Percentiles rank a stretch among this genome's conserved stretches.
Evolutionary conservation across 345 rosid genomes (phyloP).

Genomic region (Melaleuca quinquenervia): DNA sequence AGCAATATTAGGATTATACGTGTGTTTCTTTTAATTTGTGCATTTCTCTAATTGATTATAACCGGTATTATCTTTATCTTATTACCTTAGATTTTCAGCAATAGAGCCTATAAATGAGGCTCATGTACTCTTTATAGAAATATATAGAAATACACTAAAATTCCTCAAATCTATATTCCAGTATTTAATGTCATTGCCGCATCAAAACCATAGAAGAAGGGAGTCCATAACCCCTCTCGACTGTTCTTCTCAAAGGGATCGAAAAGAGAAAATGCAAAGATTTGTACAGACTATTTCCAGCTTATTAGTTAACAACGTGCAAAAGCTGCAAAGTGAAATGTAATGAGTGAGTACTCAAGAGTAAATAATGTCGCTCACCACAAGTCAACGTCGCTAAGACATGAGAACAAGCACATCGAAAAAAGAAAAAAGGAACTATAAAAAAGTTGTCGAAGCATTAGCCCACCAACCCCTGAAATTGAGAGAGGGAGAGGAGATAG

Average conservation of each 20-base stretch:
- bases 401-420: neutral
- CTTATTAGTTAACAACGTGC: neutral
- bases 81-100: neutral
- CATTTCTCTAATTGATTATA: neutral
- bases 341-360: neutral
- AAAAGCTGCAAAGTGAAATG: neutral
- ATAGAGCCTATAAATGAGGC: neutral
- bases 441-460: neutral
- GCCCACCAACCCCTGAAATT: neutral
- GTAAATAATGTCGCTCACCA: neutral
- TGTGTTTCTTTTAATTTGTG: neutral
- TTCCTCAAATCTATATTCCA: neutral
- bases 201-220: neutral
- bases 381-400: neutral
- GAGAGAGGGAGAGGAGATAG: neutral
- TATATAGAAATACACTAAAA: neutral
- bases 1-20: neutral
- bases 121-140: neutral
- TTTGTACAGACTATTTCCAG: neutral
- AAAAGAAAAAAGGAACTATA: neutral
- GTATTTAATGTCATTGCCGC: neutral
- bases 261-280: neutral
- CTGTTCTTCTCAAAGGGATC: neutral
- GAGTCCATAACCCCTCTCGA: neutral
- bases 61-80: neutral